Conservation (phyloP, 306 rosid species). For the Prunus mongolica region DNA sequence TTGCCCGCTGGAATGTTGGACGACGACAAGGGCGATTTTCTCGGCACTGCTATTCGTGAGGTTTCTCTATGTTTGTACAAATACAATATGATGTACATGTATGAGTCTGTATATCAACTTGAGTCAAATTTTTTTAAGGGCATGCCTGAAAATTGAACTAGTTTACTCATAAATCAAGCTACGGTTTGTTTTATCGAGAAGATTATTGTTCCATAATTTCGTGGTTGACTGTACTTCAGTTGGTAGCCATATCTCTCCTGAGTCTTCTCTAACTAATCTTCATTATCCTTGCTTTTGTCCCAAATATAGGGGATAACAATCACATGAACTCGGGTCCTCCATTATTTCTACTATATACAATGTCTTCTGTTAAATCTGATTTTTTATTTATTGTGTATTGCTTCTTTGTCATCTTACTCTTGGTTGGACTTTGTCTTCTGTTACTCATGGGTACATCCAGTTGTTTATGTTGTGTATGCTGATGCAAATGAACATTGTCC, state of each 20-base stretch:
- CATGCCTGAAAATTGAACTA: conserved; percentile 7
- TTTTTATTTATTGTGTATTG: no score
- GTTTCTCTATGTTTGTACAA: conserved; percentile 31
- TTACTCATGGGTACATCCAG: no score
- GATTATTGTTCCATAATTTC: not conserved
- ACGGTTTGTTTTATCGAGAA: not conserved
- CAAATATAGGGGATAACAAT: not conserved
- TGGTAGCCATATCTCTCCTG: not conserved
- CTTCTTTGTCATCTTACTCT: not conserved
- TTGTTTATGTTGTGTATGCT: not conserved
- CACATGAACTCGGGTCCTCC: not conserved
- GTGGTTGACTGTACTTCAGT: not conserved
- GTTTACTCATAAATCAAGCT: not conserved
- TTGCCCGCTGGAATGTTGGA: conserved; percentile 98
- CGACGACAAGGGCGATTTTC: conserved; percentile 73
- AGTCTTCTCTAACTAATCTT: not conserved
- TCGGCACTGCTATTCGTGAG: conserved; percentile 93
- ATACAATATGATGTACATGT: not conserved
- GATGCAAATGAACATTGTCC: not conserved
- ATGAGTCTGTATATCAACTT: not conserved
- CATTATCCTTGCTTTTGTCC: not conserved
- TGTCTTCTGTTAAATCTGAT: not conserved
- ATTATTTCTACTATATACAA: not conserved
- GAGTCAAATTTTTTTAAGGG: conserved; percentile 11
- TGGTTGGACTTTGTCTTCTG: not conserved